Evolutionary conservation across 441 rosid genomes (phyloP), one percentile per base, ranked within the genome.

Genomic region (Biscutella laevigata): DNA sequence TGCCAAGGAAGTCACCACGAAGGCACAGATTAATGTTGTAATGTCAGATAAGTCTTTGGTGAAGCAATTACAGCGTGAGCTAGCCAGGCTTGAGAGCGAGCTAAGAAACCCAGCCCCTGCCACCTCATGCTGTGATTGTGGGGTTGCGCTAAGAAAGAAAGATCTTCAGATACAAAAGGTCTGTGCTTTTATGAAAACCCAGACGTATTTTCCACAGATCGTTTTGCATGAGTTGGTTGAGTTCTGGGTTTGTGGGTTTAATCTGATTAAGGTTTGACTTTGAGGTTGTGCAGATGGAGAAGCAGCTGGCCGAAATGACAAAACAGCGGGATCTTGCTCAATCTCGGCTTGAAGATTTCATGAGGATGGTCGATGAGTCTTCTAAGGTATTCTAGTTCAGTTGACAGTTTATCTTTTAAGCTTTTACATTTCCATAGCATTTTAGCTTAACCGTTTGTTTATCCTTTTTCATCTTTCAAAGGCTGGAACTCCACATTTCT

Each of bases 1-100:
- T 75, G 98, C 98, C 32, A 92, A 92, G 74, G 98, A 92, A 84
- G 95, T 92, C 41, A 70, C 87, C 38, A 92, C 95, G 16, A 92
- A 86, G 66, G 96, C 96, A 40, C 94, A 88, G 66, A 94, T 92
- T 57, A 92, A 92, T 68, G 92, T 92, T 36, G 90, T 92, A 36
- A 84, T 88, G 97, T 92, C 98, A 43, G 98, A 91, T 68, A 88
- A 88, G 78, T 91, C 95, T 11, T 74, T 79, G 73, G 94, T 92
- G 43, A 88, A 92, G 83, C 98, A 88, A 48, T 78, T 92, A 59
- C 98, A 92, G 62, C 82, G 58, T 59, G 98, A 92, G 70, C 56
- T 92, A 71, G 96, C 96, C 57, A 79, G 96, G 70, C 66, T 92
- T 65, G 98, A 17, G 74, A 76, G 83, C n/a, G 94, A 91, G 73